phyloP scores from a whole-genome alignment of 2,329 filamentous ascomycete species.

The Aspergillus nomiae region DNA sequence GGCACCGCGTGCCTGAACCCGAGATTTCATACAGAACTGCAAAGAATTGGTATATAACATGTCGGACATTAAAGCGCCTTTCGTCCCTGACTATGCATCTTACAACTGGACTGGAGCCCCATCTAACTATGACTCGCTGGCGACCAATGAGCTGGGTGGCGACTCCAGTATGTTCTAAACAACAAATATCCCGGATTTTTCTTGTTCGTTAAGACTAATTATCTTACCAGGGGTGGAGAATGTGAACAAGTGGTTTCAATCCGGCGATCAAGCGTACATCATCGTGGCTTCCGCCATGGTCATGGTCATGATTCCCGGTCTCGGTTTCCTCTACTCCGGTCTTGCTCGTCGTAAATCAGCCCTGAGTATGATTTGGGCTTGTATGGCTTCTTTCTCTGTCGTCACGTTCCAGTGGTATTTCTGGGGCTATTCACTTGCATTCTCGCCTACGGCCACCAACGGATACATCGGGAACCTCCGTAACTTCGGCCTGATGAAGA shows the following conservation, averaged over 20 bases:
- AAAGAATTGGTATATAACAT: constrained; percentile 18
- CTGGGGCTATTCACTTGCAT: constrained; percentile 96
- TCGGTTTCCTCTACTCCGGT: constrained; percentile 96
- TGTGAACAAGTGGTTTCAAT: constrained; percentile 91
- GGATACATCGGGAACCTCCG: constrained; percentile 89
- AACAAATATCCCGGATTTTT: background rate
- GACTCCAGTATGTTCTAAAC: constrained; percentile 68
- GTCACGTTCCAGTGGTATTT: constrained; percentile 99
- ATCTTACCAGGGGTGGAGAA: constrained; percentile 69
- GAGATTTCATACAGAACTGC: background rate
- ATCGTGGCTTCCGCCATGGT: constrained; percentile 89
- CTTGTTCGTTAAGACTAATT: constrained; percentile 11
- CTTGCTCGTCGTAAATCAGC: constrained; percentile 97
- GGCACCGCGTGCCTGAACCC: background rate
- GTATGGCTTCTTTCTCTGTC: constrained; percentile 89
- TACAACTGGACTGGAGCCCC: constrained; percentile 53
- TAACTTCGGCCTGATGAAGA: constrained; percentile 86
- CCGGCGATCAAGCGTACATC: constrained; percentile 94
- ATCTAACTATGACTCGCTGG: constrained; percentile 45
- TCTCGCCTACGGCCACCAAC: constrained; percentile 78
- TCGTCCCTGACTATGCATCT: constrained; percentile 48
- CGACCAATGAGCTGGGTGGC: constrained; percentile 66
- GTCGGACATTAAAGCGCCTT: constrained; percentile 32
- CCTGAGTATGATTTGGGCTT: constrained; percentile 94
- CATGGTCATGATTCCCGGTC: constrained; percentile 92